Percentiles rank a stretch among this genome's conserved stretches.
Evolutionary conservation across 495 filamentous ascomycete species (phyloP).

Genomic region (Aspergillus sclerotiicarbonarius): DNA sequence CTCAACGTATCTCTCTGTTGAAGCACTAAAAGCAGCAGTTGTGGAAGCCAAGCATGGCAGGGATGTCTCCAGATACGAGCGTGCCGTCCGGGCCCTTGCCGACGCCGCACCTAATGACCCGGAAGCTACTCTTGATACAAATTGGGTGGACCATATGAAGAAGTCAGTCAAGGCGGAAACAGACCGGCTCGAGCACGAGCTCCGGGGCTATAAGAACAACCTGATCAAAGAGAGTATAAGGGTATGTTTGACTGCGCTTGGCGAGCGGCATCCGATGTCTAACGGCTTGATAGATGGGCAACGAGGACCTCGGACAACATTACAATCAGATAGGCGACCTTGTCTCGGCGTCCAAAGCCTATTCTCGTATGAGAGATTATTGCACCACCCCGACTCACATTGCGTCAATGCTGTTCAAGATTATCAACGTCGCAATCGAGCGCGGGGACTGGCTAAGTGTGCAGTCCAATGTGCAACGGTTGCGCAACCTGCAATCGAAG

Average conservation of each 20-base stretch:
- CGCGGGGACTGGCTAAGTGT: constrained; percentile 67
- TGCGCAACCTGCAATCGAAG: constrained; percentile 54
- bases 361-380: constrained; percentile 70
- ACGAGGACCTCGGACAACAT: constrained; percentile 70
- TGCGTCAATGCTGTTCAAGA: constrained; percentile 65
- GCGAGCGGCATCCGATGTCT: neutral
- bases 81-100: constrained; percentile 61
- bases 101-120: constrained; percentile 64
- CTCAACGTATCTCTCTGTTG: constrained; percentile 72
- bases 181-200: constrained; percentile 71
- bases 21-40: constrained; percentile 77
- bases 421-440: constrained; percentile 65
- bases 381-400: constrained; percentile 70
- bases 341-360: constrained; percentile 61
- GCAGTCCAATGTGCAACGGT: constrained; percentile 64
- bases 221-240: constrained; percentile 96
- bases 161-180: constrained; percentile 64
- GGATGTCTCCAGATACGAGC: constrained; percentile 68
- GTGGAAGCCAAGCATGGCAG: constrained; percentile 73
- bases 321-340: constrained; percentile 66
- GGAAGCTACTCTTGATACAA: constrained; percentile 62
- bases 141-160: constrained; percentile 65
- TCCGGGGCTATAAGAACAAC: constrained; percentile 96
- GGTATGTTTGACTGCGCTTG: constrained; percentile 47
- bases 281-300: constrained; percentile 60